Evolutionary conservation across 2,329 filamentous ascomycete species (phyloP).

Genomic region (Pyricularia sp.): DNA sequence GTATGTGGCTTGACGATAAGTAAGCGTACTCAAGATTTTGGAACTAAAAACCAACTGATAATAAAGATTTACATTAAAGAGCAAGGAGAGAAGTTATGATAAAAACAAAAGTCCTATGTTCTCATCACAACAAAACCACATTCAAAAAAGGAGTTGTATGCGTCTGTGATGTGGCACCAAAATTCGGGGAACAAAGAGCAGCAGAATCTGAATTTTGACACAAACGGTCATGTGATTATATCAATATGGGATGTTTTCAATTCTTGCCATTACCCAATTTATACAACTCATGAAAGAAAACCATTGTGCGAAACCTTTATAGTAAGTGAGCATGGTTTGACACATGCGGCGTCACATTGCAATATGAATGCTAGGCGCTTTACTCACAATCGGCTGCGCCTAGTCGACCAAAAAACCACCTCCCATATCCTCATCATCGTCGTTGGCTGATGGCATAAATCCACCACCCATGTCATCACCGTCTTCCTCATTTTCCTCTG

Average conservation of each 20-base stretch:
- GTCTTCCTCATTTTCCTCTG: constrained; percentile 13
- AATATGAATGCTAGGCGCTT: not conserved
- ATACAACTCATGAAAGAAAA: not conserved
- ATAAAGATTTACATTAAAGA: not conserved
- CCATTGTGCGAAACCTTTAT: not conserved
- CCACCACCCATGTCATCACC: constrained; percentile 9
- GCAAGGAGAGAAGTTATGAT: not conserved
- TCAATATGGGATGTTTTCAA: not conserved
- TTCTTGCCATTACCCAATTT: not conserved
- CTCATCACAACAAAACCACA: not conserved
- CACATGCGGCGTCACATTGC: not conserved
- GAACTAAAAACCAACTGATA: not conserved
- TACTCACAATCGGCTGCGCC: not conserved
- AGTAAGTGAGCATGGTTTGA: not conserved
- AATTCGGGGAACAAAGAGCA: not conserved
- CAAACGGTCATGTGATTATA: not conserved
- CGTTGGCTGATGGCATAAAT: not conserved
- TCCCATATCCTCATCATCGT: constrained; percentile 16
- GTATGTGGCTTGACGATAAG: not conserved
- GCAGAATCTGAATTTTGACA: not conserved
- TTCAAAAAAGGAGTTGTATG: not conserved
- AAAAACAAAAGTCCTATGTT: not conserved
- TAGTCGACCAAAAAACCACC: constrained; percentile 12
- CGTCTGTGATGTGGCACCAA: not conserved
- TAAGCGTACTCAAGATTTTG: not conserved